Base-by-base conservation (phyloP, 2,329 filamentous ascomycete species). In the Bertia moriformis region DNA sequence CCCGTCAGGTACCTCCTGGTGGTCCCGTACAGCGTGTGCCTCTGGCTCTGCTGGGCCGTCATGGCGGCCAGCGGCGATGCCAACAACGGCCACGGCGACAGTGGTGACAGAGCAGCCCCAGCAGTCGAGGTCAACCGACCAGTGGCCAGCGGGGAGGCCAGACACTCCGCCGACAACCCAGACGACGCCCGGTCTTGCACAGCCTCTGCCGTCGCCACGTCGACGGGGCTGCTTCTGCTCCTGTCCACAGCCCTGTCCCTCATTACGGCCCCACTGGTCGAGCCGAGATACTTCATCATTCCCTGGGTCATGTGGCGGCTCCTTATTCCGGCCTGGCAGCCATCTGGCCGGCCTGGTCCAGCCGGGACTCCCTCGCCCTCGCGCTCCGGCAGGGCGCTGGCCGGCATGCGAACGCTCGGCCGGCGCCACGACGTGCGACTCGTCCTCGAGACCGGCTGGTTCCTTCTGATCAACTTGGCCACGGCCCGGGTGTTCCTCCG, bases 261-360 rank as follows among this genome's bases (percentile, higher is more conserved):
- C 13, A 62, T 94, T 40, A 91, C 86, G 1, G 88, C 91, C 0
- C 88, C 91, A 0, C 70, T 98, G 1, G 89, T 98, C 7, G 91
- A 98, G 56, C 91, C 91, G 14, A 74, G 91, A 14, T 98, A 98
- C 58, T 94, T 94, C 57, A 93, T 98, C 53, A 68, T 95, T 10
- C 88, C 89, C 0, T 98, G 87, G 86, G 72, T 94, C 5, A 77
- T 95, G 50, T 96, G 88, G 85, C 72, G 91, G 1, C 60, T 96
- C 4, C 71, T 91, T 50, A 61, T 93, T 1, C 85, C 85, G 0
- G 57, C 66, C 39, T 63, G 61, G 61, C 7, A 27, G 22, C n/a
- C n/a, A n/a, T n/a, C n/a, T n/a, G n/a, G n/a, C n/a, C 22, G 22
- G 22, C 22, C 22, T 27, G 22, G 22, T n/a, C n/a, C n/a, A n/a